phyloP scores from a whole-genome alignment of 192 early-diverging fungal genomes.

The Kappamyces sp. region DNA sequence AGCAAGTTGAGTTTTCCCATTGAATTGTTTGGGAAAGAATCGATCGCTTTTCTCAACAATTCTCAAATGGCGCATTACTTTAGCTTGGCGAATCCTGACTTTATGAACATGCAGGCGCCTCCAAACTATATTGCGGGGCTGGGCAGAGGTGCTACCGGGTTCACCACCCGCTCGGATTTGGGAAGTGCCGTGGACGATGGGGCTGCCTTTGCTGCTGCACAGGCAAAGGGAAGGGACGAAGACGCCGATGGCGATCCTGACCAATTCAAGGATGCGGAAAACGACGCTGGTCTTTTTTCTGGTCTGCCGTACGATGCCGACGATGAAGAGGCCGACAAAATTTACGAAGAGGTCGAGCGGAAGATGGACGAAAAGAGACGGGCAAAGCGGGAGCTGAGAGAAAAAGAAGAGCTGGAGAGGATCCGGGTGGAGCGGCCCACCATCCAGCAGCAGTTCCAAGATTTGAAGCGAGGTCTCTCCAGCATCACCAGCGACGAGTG shows the following conservation, averaged over 20 bases:
- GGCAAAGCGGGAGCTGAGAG: constrained; percentile 64
- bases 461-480: constrained; percentile 78
- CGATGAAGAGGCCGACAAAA: constrained; percentile 94
- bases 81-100: constrained; percentile 54
- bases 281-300: constrained; percentile 87
- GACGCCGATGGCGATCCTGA: constrained; percentile 68
- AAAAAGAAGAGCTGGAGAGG: constrained; percentile 61
- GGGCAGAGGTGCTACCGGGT: constrained; percentile 93
- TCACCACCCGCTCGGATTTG: constrained; percentile 97
- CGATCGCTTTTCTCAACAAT: no score
- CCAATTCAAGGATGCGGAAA: constrained; percentile 83
- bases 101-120: constrained; percentile 85
- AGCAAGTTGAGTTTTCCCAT: constrained; percentile 10
- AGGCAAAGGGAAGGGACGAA: constrained; percentile 40
- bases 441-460: constrained; percentile 85
- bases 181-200: constrained; percentile 68
- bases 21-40: no score
- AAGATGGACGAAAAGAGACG: constrained; percentile 85
- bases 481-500: constrained; percentile 81
- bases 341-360: constrained; percentile 82
- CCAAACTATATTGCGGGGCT: constrained; percentile 96
- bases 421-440: constrained; percentile 66
- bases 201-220: constrained; percentile 22
- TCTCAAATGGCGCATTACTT: constrained; percentile 4
- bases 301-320: constrained; percentile 85